Conservation (phyloP, 2,329 filamentous ascomycete species). For the Sporothrix curviconia region DNA sequence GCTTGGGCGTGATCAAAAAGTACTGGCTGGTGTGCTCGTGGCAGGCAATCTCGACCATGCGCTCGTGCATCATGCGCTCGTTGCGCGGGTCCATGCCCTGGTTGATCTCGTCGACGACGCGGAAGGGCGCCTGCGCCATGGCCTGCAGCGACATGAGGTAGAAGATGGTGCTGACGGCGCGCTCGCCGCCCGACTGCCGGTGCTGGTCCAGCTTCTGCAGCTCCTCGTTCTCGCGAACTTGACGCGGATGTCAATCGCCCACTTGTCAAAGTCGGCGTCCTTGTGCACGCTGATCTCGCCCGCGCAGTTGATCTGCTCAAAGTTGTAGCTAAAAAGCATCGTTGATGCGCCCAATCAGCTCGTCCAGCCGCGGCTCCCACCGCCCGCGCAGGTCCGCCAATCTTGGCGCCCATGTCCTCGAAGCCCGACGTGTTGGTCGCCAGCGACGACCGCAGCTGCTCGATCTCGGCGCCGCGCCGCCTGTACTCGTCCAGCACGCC, state of each 20-base stretch:
- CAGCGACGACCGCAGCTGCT: constrained; percentile 52
- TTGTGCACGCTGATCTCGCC: constrained; percentile 87
- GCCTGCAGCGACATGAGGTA: constrained; percentile 97
- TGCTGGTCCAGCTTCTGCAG: constrained; percentile 83
- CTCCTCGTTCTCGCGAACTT: constrained; percentile 84
- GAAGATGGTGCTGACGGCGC: constrained; percentile 95
- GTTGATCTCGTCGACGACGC: constrained; percentile 98
- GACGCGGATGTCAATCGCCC: constrained; percentile 90
- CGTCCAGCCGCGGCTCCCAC: constrained; percentile 82
- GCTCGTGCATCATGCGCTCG: constrained; percentile 94
- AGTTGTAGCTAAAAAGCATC: constrained; percentile 88
- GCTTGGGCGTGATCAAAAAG: constrained; percentile 95
- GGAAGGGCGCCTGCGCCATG: constrained; percentile 89
- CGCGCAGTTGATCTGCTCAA: constrained; percentile 87
- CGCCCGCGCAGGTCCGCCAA: constrained; percentile 58
- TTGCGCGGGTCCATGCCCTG: constrained; percentile 99
- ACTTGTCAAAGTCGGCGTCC: constrained; percentile 86
- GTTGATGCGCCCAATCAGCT: constrained; percentile 72
- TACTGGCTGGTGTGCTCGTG: constrained; percentile 74
- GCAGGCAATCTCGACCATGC: constrained; percentile 97
- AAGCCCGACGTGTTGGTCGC: constrained; percentile 49
- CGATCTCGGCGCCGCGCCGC: constrained; percentile 62
- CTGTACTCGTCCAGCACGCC: constrained; percentile 73
- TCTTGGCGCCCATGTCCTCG: constrained; percentile 48
- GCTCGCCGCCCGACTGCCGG: constrained; percentile 91